These are phyloP conservation scores for Coniella lustricola DNA, from an alignment of 2,329 filamentous ascomycete species.

Conservation along the genomic window DNA sequence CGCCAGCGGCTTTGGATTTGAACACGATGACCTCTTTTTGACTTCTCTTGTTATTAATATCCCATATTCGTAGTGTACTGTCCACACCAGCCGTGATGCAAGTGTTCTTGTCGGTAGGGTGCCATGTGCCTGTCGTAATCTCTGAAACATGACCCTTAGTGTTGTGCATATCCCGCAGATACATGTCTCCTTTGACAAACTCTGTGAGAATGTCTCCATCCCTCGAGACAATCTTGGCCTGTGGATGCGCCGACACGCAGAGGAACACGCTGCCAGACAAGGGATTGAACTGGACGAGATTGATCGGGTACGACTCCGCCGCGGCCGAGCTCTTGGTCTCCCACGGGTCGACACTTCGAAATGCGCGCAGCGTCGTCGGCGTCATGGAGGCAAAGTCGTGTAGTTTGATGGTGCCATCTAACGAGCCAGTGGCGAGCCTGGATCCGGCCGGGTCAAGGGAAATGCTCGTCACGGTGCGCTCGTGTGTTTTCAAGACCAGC, in stretches of 20 bases:
- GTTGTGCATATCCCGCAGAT: constrained; percentile 92
- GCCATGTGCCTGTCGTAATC: constrained; percentile 83
- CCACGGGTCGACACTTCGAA: constrained; percentile 85
- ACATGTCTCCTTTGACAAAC: constrained; percentile 98
- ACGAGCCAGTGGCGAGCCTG: constrained; percentile 81
- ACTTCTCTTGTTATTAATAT: constrained; percentile 80
- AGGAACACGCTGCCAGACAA: constrained; percentile 73
- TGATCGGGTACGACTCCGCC: constrained; percentile 79
- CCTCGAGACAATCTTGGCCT: constrained; percentile 81
- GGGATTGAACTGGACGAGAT: constrained; percentile 82
- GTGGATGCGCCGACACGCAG: constrained; percentile 80
- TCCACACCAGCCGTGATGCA: constrained; percentile 91
- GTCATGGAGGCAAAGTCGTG: constrained; percentile 97
- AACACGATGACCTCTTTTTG: constrained; percentile 95
- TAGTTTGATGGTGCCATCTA: constrained; percentile 84
- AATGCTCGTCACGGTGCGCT: constrained; percentile 75
- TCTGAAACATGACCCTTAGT: constrained; percentile 96
- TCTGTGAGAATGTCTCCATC: constrained; percentile 82
- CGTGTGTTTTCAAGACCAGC: constrained; percentile 85
- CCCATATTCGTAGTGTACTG: constrained; percentile 94
- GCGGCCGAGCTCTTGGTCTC: constrained; percentile 63
- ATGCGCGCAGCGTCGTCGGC: constrained; percentile 85
- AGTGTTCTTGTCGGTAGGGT: constrained; percentile 74
- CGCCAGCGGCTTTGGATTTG: constrained; percentile 84
- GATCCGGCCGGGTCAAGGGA: constrained; percentile 80